These are phyloP conservation scores for Neurospora sp. DNA, from an alignment of 495 filamentous ascomycete genomes.

Conservation along the genomic window DNA sequence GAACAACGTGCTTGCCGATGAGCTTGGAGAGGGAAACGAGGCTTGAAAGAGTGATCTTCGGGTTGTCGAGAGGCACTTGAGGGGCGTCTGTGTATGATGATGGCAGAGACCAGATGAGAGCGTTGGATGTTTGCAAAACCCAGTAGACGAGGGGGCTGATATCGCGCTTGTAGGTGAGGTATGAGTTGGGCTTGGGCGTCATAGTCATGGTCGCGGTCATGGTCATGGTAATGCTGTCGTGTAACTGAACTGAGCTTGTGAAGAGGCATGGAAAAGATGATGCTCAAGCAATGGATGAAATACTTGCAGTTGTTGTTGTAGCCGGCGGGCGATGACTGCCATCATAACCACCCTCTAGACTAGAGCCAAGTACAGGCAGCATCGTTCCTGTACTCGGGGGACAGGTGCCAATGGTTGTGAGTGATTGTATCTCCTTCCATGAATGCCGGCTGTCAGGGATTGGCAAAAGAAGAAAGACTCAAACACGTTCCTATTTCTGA, in stretches of 20 bases:
- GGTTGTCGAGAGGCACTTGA: not conserved
- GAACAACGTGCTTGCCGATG: constrained; percentile 21
- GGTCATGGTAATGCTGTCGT: not conserved
- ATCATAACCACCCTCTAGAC: not conserved
- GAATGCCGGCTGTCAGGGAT: not conserved
- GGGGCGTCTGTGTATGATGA: not conserved
- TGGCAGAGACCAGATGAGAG: constrained; percentile 12
- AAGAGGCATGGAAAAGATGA: not conserved
- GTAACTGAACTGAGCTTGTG: not conserved
- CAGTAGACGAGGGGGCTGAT: constrained; percentile 29
- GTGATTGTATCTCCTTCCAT: not conserved
- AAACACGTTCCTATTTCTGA: not conserved
- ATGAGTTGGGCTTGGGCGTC: constrained; percentile 9
- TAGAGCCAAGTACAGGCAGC: not conserved
- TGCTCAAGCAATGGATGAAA: not conserved
- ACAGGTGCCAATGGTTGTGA: too few relatives aligned
- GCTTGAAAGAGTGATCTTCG: constrained; percentile 17
- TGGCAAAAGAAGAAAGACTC: not conserved
- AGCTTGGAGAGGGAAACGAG: constrained; percentile 25
- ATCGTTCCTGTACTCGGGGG: too few relatives aligned
- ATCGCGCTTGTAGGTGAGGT: constrained; percentile 30
- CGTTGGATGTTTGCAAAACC: constrained; percentile 28
- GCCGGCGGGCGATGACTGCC: not conserved
- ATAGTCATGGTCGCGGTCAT: not conserved
- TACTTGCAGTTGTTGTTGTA: not conserved